phyloP scores from a whole-genome alignment of 495 filamentous ascomycete genomes.

The Daldinia grandis region DNA sequence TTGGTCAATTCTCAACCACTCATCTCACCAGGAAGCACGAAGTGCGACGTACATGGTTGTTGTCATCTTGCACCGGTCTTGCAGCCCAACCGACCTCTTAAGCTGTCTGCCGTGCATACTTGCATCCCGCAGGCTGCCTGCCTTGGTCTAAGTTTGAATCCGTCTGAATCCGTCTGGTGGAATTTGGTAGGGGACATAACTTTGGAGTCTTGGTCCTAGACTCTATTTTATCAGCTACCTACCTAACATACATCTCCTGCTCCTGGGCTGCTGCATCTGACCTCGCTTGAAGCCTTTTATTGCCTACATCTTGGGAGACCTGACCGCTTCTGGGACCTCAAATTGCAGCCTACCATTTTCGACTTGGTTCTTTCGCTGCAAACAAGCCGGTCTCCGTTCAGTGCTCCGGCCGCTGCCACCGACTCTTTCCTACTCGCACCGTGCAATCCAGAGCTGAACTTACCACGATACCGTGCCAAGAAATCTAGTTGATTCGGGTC shows the following conservation, averaged over 20 bases:
- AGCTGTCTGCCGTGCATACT: slow-evolving; percentile 34
- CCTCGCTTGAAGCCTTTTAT: slow-evolving; percentile 17
- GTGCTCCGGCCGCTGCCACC: slow-evolving; percentile 17
- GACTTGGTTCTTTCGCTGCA: slow-evolving; percentile 22
- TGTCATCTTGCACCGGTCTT: slow-evolving; percentile 34
- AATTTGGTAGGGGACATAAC: slow-evolving; percentile 25
- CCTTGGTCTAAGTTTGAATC: slow-evolving; percentile 27
- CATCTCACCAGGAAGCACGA: slow-evolving; percentile 30
- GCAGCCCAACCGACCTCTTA: slow-evolving; percentile 35
- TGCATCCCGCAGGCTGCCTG: slow-evolving; percentile 35
- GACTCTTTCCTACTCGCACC: slow-evolving; percentile 20
- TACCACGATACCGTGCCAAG: slow-evolving; percentile 9
- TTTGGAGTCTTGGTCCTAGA: slow-evolving; percentile 22
- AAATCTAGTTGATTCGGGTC: slow-evolving; percentile 8
- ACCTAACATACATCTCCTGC: slow-evolving; percentile 16
- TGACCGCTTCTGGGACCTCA: slow-evolving; percentile 30
- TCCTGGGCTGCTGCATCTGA: slow-evolving; percentile 22
- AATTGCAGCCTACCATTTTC: slow-evolving; percentile 36
- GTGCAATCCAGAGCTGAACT: slow-evolving; percentile 23
- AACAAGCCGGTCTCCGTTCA: slow-evolving; percentile 31
- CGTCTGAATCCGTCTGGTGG: slow-evolving; percentile 14
- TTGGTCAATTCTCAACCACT: slow-evolving; percentile 1
- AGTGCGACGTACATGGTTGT: slow-evolving; percentile 35
- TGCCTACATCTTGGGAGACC: slow-evolving; percentile 28
- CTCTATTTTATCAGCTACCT: slow-evolving; percentile 13